These are phyloP conservation scores for Nyctanthes arbortristis DNA, from an alignment of 257 asterid genomes.

Conservation along the genomic window DNA sequence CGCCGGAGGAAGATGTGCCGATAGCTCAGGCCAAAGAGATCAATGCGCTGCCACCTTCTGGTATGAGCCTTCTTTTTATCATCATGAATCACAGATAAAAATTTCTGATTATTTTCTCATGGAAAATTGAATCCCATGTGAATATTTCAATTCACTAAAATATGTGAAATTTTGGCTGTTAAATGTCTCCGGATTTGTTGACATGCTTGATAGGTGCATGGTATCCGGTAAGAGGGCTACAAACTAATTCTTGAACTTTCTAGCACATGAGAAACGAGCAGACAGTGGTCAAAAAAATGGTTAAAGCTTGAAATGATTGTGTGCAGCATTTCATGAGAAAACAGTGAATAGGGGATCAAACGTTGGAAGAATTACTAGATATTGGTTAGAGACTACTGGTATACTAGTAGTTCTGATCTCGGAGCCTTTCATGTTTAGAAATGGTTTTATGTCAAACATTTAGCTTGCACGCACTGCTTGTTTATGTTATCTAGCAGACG, in stretches of 20 bases:
- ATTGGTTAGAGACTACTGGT: background rate
- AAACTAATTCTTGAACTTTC: too few species aligned
- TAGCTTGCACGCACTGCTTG: too few species aligned
- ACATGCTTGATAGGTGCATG: too few species aligned
- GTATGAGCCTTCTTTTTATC: background rate
- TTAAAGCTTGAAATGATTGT: background rate
- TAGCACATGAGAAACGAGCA: too few species aligned
- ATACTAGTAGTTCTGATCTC: background rate
- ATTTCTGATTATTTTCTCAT: background rate
- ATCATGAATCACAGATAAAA: background rate
- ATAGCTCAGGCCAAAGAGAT: conserved; percentile 3
- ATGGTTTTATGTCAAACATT: too few species aligned
- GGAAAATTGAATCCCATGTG: background rate
- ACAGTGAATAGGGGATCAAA: background rate
- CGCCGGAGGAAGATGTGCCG: background rate
- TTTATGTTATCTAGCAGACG: background rate
- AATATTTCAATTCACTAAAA: background rate
- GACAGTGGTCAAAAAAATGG: background rate
- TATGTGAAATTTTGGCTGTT: too few species aligned
- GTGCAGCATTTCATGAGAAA: background rate
- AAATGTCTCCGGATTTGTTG: too few species aligned
- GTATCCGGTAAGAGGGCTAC: background rate
- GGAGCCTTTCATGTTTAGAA: background rate
- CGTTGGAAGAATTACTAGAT: background rate
- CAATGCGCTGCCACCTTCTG: background rate